Conservation (phyloP, 768 basidiomycete species). For the Lactarius tabidus region DNA sequence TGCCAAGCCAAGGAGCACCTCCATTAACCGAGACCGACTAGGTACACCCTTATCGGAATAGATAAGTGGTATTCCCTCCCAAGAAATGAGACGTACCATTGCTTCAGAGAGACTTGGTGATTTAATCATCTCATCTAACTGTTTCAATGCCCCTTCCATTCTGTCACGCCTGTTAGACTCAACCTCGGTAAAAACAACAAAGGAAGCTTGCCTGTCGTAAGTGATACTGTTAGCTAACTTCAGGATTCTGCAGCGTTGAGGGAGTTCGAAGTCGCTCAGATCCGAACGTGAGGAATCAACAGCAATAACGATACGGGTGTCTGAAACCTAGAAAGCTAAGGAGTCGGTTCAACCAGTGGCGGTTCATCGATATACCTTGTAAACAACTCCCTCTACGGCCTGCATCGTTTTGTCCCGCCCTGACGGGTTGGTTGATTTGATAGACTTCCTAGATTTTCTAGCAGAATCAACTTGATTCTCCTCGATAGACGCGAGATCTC, state of each 20-base stretch:
- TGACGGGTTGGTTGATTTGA: conserved; percentile 46
- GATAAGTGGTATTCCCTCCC: not conserved
- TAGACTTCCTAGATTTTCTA: conserved; percentile 37
- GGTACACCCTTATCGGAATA: conserved; percentile 34
- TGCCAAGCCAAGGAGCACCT: conserved; percentile 68
- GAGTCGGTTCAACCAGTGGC: not conserved
- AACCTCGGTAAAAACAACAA: not conserved
- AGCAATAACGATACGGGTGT: conserved; percentile 77
- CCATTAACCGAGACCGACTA: conserved; percentile 44
- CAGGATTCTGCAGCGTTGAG: conserved; percentile 78
- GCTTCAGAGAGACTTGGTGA: conserved; percentile 23
- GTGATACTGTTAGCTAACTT: conserved; percentile 93
- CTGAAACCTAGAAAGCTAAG: conserved; percentile 56
- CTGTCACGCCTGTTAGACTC: conserved; percentile 36
- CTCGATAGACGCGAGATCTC: conserved; percentile 86
- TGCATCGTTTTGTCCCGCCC: conserved; percentile 23
- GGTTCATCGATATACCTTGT: conserved; percentile 49
- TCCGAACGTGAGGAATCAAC: conserved; percentile 58
- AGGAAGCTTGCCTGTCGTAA: conserved; percentile 62
- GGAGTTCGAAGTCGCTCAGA: conserved; percentile 68
- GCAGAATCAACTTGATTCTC: conserved; percentile 48
- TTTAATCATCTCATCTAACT: conserved; percentile 47
- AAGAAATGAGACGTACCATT: conserved; percentile 3
- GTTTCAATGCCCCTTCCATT: conserved; percentile 81
- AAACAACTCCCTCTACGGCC: conserved; percentile 77